These are phyloP conservation scores for Ballota nigra DNA, from an alignment of 257 asterid genomes.

Conservation along the genomic window DNA sequence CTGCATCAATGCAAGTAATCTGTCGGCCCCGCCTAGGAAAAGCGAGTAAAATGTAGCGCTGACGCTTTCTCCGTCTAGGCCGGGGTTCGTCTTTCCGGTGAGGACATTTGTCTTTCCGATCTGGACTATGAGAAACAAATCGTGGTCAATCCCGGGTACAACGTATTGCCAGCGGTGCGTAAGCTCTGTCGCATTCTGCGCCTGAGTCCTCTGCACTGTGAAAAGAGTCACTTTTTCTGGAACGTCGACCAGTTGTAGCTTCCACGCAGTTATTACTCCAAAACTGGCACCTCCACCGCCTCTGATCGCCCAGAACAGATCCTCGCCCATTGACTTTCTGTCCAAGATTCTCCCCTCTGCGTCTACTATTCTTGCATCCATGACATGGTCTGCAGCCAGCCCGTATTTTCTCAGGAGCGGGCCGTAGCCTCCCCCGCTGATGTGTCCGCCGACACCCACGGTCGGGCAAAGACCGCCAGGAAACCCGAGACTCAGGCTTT, in stretches of 20 bases:
- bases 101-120: background rate
- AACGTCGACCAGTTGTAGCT: background rate
- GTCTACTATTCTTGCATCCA: constrained; percentile 35
- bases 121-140: background rate
- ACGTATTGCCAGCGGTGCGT: background rate
- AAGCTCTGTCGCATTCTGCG: background rate
- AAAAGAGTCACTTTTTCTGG: background rate
- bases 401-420: constrained; percentile 30
- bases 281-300: background rate
- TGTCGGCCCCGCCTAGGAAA: background rate
- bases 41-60: background rate
- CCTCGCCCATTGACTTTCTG: constrained; percentile 4
- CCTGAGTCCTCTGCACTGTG: background rate
- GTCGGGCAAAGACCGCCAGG: constrained; percentile 39
- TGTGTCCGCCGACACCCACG: constrained; percentile 36
- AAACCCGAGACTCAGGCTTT: constrained; percentile 26
- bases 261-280: background rate
- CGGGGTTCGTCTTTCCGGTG: background rate
- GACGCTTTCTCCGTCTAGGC: background rate
- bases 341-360: constrained; percentile 30
- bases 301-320: constrained; percentile 8
- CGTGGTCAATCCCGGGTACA: background rate
- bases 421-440: constrained; percentile 45
- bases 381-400: constrained; percentile 32
- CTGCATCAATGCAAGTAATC: background rate